Evolutionary conservation across 2,329 filamentous ascomycete genomes (phyloP).

Genomic region (Coleophoma eucalyptorum): DNA sequence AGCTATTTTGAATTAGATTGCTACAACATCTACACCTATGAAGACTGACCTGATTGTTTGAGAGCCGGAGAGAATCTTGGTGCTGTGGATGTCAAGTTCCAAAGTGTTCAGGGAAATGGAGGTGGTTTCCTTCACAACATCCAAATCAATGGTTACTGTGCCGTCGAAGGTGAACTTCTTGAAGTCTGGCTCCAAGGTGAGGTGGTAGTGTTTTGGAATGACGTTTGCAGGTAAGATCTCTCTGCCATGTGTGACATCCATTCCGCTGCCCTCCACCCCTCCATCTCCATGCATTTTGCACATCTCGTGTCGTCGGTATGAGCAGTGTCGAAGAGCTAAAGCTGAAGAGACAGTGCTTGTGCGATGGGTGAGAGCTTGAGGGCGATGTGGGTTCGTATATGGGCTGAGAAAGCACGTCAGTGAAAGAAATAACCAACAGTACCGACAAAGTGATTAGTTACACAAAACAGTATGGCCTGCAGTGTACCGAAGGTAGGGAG

Average conservation of each 20-base stretch:
- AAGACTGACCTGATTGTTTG: slow-evolving; percentile 40
- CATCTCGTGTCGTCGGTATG: slow-evolving; percentile 69
- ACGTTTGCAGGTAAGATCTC: slow-evolving; percentile 91
- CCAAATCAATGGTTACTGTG: slow-evolving; percentile 79
- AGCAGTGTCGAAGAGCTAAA: slow-evolving; percentile 57
- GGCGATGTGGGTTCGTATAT: slow-evolving; percentile 9
- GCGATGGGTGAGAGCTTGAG: slow-evolving; percentile 13
- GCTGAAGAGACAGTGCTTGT: slow-evolving; percentile 14
- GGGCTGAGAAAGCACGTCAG: slow-evolving; percentile 10
- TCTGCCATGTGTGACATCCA: slow-evolving; percentile 61
- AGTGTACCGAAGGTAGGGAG: neutral
- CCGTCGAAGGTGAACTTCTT: slow-evolving; percentile 84
- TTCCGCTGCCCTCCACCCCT: slow-evolving; percentile 49
- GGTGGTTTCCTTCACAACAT: slow-evolving; percentile 78
- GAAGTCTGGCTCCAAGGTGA: slow-evolving; percentile 89
- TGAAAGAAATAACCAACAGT: neutral
- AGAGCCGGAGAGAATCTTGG: slow-evolving; percentile 62
- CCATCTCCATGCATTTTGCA: slow-evolving; percentile 58
- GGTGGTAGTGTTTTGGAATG: slow-evolving; percentile 85
- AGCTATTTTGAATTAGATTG: slow-evolving; percentile 39
- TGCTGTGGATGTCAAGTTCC: slow-evolving; percentile 78
- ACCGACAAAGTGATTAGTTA: neutral
- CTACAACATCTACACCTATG: slow-evolving; percentile 9
- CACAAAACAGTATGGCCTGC: neutral
- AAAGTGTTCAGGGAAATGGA: slow-evolving; percentile 85